Evolutionary conservation across 371 early-diverging fungal species (phyloP).

Genomic region (Batrachochytrium dendrobatidis): DNA sequence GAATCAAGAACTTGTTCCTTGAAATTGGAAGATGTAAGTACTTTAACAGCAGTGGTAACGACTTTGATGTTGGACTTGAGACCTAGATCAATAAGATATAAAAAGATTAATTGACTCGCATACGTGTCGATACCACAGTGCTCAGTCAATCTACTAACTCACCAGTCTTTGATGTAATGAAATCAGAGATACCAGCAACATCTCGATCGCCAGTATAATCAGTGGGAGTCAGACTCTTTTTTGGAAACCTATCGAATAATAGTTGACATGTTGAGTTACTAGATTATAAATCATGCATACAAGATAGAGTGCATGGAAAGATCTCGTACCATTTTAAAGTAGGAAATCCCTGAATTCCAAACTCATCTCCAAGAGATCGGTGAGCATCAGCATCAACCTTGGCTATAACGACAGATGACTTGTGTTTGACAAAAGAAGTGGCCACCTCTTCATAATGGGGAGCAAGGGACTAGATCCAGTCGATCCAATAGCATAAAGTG

Average conservation of each 20-base stretch:
- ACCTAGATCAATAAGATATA: constrained; percentile 15
- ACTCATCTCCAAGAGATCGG: constrained; percentile 65
- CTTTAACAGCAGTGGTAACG: constrained; percentile 47
- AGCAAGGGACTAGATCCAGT: constrained; percentile 7
- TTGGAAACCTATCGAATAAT: constrained; percentile 55
- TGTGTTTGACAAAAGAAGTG: constrained; percentile 58
- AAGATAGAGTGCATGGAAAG: too few relatives aligned
- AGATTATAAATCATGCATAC: too few relatives aligned
- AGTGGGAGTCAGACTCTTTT: constrained; percentile 59
- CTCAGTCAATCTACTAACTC: constrained; percentile 1
- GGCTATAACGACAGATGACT: constrained; percentile 74
- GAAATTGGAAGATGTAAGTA: constrained; percentile 59
- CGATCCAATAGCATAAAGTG: neutral
- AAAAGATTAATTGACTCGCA: neutral
- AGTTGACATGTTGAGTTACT: too few relatives aligned
- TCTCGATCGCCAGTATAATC: constrained; percentile 79
- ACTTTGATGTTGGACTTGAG: constrained; percentile 55
- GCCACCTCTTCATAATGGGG: constrained; percentile 71
- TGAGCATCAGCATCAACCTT: constrained; percentile 85
- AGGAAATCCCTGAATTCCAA: constrained; percentile 73
- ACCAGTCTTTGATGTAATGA: constrained; percentile 74
- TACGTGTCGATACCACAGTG: neutral
- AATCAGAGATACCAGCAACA: constrained; percentile 62
- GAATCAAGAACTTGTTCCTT: constrained; percentile 53
- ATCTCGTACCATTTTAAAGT: constrained; percentile 70